Base-by-base conservation (phyloP, 2,329 filamentous ascomycete genomes). In the Colletotrichum sp. region DNA sequence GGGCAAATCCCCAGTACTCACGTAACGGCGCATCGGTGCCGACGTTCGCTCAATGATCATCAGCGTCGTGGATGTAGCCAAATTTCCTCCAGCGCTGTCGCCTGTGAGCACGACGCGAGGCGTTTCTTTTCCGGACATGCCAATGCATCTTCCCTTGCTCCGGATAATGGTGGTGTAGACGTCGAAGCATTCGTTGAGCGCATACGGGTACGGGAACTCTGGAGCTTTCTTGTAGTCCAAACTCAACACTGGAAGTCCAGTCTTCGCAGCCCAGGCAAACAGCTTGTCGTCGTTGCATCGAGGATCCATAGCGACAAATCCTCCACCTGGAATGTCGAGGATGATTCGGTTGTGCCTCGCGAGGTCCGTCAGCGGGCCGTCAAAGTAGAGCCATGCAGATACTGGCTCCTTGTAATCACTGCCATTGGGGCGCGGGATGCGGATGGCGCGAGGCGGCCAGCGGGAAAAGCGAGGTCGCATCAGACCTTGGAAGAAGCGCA, bases 261-360 rank as follows among this genome's bases (percentile, higher is more conserved):
- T 95, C 84, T 95, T 96, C 18, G 94, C 94, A 0, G 97, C 95
- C 97, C 97, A 99, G 3, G 95, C 93, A 79, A 98, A 92, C 21
- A 99, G 88, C 84, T 98, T 98, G 84, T 99, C 97, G 82, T 99
- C 97, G 80, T 98, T 96, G 80, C 94, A 95, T 63, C 97, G 89
- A n/a, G 97, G 97, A 75, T 95, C 93, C 97, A 99, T 99, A 21
- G 97, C 96, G 15, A 99, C 96, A 79, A 98, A 99, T 0, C 97
- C 97, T 36, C 97, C 97, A 2, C 97, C 97, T 0, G 97, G 97
- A 5, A 99, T 92, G 83, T 99, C 97, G 44, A 99, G 83, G 2
- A 99, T 91, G 32, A 99, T 84, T 80, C 94, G 94, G 67, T 91
- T 93, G 82, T 98, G 94, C 57, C 93, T 90, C 80, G 93, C 92